Base-by-base conservation (phyloP, 805 yeast genomes). In the Saccharomycopsis fermentans region DNA sequence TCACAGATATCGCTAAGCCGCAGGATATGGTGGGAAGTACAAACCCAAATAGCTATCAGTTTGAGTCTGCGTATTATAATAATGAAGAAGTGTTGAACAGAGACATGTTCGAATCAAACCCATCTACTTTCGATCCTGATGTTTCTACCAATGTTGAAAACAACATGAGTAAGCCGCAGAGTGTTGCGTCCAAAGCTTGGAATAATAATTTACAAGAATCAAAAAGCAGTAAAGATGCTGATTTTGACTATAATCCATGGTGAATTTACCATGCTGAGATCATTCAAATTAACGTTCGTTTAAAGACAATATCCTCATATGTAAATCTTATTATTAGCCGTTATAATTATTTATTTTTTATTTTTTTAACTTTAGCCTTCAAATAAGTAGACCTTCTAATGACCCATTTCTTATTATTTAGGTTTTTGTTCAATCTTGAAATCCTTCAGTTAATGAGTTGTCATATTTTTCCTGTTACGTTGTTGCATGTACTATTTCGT, bases 201-300 rank as follows among this genome's bases (percentile, higher is more conserved):
- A 57, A 52, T 16, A 58, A 58, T 12, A 52, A 55, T 36, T 43
- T 53, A 16, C 37, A 55, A 17, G 57, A 59, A 26, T n/a, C 52
- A 19, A 39, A 51, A n/a, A 36, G 36, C 14, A 55, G 52, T 12
- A 32, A 54, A 16, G 55, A 37, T 6, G 59, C 43, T 4, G 37
- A 58, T 21, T 29, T 60, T 47, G 63, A 61, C 16, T 61, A 54
- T 17, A 61, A 61, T 51, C 63, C 63, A 27, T 61, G 63, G 63
- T 61, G 32, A 37, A 17, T 34, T 50, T 50, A 2, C 36, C 29
- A 27, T 27, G 14, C 5, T 27, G 24, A 12, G 3, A 2, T 27
- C 29, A 4, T 27, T 19, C 29, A 21, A n/a, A n/a, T 8, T 50
- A n/a, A 12, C 26, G 16, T n/a, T n/a, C n/a, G n/a, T n/a, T 50